Evolutionary conservation across 768 basidiomycete species (phyloP), one percentile per base, ranked within the genome.

Genomic region (Agaricus bisporus): DNA sequence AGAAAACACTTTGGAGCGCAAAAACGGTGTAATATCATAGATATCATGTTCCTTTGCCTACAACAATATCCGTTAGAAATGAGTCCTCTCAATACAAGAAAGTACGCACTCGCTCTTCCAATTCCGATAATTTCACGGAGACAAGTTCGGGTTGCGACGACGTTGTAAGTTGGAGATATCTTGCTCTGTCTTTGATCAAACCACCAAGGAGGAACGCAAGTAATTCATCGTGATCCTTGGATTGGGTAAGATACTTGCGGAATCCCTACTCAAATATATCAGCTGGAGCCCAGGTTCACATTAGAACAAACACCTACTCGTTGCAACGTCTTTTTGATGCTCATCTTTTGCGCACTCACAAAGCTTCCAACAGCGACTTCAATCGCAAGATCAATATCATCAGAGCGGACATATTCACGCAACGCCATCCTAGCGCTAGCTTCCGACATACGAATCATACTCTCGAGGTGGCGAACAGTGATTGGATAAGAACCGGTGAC

Each of bases 401-500:
- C 97, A 37, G 86, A 77, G 43, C 97, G 82, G 29, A 98, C 97
- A 63, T 92, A 98, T 70, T 98, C 95, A 49, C 97, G 80, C 57
- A 99, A 73, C 46, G 95, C 85, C 97, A 99, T 98, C 76, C 95
- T 97, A 20, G 97, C 97, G 64, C 90, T 93, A 12, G 97, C 95
- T 70, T 99, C 97, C 2, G 92, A 82, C 95, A 98, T 98, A 38
- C 97, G 87, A 70, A 99, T 98, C 91, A 97, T 97, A 66, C 93
- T 95, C 72, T 99, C 97, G 55, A 99, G 70, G 64, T 98, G 97
- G 53, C 97, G 91, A 46, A 98, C 88, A 8, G 97, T 99, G 66
- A 99, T 97, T 2, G 97, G 97, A 71, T 91, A 97, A 18, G 95
- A 98, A n/a, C 95, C 95, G 1, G 97, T 99, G 17, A 93, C 93